A percentile compares a stretch with the other conserved stretches of the same genome.
These are phyloP conservation scores for Sporothrix mexicana DNA, from an alignment of 2,329 filamentous ascomycete species.

Conservation along the genomic window DNA sequence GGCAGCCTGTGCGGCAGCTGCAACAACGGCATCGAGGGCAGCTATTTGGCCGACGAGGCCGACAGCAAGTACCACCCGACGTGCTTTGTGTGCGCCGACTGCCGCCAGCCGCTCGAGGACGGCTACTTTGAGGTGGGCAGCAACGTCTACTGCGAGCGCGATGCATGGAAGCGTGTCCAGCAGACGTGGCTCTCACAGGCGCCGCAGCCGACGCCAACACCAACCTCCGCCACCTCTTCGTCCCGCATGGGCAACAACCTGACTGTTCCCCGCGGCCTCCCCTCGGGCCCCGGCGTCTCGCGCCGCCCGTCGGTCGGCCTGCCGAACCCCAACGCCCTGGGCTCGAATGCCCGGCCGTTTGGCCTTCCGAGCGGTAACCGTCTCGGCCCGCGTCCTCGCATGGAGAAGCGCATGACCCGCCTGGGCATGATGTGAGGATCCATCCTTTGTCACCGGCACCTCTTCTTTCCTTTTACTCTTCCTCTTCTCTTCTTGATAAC, in stretches of 20 bases:
- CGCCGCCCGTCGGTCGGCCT: conserved; percentile 30
- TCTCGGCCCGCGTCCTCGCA: conserved; percentile 47
- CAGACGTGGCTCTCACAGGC: conserved; percentile 33
- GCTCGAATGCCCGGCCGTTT: conserved; percentile 39
- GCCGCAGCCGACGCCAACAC: background rate
- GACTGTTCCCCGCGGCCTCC: conserved; percentile 27
- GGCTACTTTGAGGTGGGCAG: conserved; percentile 92
- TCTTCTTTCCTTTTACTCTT: conserved; percentile 4
- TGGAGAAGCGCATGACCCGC: conserved; percentile 68
- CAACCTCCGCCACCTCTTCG: background rate
- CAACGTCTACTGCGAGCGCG: conserved; percentile 81
- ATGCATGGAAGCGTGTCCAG: conserved; percentile 68
- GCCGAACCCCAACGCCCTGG: conserved; percentile 29
- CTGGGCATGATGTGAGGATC: conserved; percentile 62
- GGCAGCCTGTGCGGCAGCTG: conserved; percentile 83
- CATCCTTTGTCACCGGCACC: conserved; percentile 46
- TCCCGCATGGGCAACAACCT: conserved; percentile 28
- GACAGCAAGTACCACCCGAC: conserved; percentile 81
- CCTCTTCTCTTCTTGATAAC: background rate
- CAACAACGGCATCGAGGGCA: conserved; percentile 85
- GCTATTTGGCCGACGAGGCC: conserved; percentile 84
- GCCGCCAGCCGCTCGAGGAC: conserved; percentile 72
- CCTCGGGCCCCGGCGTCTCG: conserved; percentile 27
- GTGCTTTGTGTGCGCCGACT: conserved; percentile 86
- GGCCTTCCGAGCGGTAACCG: conserved; percentile 45